Conservation (phyloP, 2,329 filamentous ascomycete species). For the Iodosphaeria phyllophila region DNA sequence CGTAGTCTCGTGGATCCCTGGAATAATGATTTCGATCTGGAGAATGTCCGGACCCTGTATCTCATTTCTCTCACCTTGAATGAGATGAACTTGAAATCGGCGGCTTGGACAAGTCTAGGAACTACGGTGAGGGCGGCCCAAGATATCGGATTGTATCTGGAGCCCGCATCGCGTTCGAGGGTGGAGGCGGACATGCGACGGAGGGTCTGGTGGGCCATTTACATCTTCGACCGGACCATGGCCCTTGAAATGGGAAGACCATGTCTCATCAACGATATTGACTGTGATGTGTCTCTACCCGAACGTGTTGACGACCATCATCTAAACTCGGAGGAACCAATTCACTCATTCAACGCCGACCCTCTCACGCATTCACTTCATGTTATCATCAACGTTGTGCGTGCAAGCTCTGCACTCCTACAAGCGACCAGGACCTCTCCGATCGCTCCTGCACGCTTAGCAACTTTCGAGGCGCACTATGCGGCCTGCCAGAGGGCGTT, state of each 20-base stretch:
- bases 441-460: conserved; percentile 47
- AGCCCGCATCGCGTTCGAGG: conserved; percentile 52
- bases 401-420: conserved; percentile 55
- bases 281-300: conserved; percentile 72
- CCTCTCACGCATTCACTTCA: conserved; percentile 53
- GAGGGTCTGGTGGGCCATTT: conserved; percentile 86
- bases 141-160: conserved; percentile 63
- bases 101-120: conserved; percentile 74
- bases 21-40: conserved; percentile 58
- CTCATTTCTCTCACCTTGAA: conserved; percentile 63
- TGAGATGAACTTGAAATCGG: conserved; percentile 72
- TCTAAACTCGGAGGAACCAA: conserved; percentile 38
- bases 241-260: conserved; percentile 68
- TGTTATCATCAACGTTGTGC: conserved; percentile 64
- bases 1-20: conserved; percentile 59
- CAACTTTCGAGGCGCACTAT: conserved; percentile 71
- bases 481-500: conserved; percentile 55
- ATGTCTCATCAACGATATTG: conserved; percentile 65
- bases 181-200: conserved; percentile 75
- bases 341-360: conserved; percentile 29
- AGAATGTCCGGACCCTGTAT: conserved; percentile 54
- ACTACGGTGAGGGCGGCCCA: conserved; percentile 65
- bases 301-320: conserved; percentile 66
- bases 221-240: conserved; percentile 68
- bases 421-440: conserved; percentile 50